Conservation (phyloP, 345 rosid genomes). For the Syzygium jambos region DNA sequence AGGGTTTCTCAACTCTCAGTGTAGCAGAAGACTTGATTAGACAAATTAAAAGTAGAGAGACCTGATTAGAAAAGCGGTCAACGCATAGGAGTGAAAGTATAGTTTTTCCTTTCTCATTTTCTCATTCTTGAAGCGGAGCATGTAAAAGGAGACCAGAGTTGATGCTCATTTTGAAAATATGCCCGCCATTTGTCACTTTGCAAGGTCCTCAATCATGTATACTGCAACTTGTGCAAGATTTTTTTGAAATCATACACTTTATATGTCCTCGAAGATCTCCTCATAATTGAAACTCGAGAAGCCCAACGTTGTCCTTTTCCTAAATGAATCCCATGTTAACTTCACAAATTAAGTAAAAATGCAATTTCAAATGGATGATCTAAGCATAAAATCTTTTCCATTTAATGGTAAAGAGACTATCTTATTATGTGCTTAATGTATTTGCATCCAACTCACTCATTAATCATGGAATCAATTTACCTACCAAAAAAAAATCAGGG, state of each 20-base stretch:
- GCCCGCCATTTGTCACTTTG: no score
- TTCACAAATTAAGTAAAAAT: neutral
- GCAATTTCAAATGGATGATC: neutral
- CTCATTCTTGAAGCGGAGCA: neutral
- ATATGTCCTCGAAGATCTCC: neutral
- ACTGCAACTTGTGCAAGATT: no score
- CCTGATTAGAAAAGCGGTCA: neutral
- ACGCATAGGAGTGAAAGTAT: neutral
- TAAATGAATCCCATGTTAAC: neutral
- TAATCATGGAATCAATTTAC: neutral
- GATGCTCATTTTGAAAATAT: neutral
- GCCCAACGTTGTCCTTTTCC: neutral
- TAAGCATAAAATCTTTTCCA: neutral
- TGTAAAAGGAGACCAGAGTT: neutral
- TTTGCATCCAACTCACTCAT: neutral
- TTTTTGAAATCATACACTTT: neutral
- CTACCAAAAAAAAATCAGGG: neutral
- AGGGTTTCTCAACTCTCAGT: neutral
- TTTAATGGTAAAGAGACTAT: neutral
- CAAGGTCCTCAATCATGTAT: no score
- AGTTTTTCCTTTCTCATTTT: neutral
- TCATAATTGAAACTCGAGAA: neutral
- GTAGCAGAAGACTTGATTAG: neutral
- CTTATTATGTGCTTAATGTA: neutral
- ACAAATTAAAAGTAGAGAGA: neutral